These are phyloP conservation scores for Plenodomus biglobosus DNA, from an alignment of 2,329 filamentous ascomycete genomes.

Conservation along the genomic window DNA sequence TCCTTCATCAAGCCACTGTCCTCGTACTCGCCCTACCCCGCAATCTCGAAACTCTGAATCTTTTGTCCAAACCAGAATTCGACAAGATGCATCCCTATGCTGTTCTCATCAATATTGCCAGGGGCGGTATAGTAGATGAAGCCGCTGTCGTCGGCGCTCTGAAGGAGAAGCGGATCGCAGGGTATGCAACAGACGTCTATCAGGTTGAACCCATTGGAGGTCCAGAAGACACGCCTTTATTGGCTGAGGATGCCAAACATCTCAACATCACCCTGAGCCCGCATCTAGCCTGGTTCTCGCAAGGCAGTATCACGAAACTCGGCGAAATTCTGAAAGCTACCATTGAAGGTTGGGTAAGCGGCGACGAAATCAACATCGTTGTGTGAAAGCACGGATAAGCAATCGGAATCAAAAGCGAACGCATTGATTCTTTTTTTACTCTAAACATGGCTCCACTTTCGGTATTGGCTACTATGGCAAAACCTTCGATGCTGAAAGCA, in stretches of 20 bases:
- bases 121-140: conserved; percentile 57
- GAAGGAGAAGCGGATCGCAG: conserved; percentile 49
- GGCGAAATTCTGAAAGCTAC: conserved; percentile 49
- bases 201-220: conserved; percentile 50
- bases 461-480: too few species aligned
- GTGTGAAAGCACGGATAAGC: conserved; percentile 6
- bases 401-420: neutral
- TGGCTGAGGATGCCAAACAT: conserved; percentile 48
- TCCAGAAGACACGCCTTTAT: conserved; percentile 46
- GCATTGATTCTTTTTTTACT: too few species aligned
- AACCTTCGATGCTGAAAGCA: too few species aligned
- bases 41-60: conserved; percentile 35
- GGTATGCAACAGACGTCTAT: conserved; percentile 57
- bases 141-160: conserved; percentile 51
- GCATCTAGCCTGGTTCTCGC: conserved; percentile 58
- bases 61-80: conserved; percentile 47
- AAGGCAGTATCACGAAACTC: conserved; percentile 52
- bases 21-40: conserved; percentile 43
- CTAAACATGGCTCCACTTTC: too few species aligned
- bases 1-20: conserved; percentile 42
- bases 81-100: conserved; percentile 49
- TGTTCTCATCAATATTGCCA: conserved; percentile 53
- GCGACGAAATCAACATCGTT: conserved; percentile 45
- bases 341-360: conserved; percentile 50
- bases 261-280: conserved; percentile 56